Evolutionary conservation across 2,329 filamentous ascomycete species (phyloP).

Genomic region (Aspergillus spinulosporus): DNA sequence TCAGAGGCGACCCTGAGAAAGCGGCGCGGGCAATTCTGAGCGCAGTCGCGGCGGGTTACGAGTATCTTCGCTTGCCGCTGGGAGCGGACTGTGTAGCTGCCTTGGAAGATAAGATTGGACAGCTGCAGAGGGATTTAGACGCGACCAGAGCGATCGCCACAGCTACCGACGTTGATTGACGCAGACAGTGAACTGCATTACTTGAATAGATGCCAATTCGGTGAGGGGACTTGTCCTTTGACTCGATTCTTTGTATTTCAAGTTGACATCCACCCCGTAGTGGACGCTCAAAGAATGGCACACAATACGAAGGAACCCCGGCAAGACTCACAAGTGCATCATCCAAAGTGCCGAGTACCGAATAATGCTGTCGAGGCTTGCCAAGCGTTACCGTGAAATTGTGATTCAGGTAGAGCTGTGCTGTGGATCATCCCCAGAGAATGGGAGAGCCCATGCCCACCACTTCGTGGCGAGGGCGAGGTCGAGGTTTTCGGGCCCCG

Average conservation of each 20-base stretch:
- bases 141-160: background rate
- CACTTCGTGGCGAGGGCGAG: too few species aligned
- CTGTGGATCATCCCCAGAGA: too few species aligned
- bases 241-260: background rate
- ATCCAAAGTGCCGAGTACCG: too few species aligned
- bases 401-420: too few species aligned
- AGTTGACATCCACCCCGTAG: too few species aligned
- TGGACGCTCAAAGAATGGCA: too few species aligned
- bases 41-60: background rate
- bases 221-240: background rate
- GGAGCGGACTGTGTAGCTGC: slow-evolving; percentile 11
- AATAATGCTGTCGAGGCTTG: too few species aligned
- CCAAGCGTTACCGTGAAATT: too few species aligned
- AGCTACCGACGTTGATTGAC: slow-evolving; percentile 9
- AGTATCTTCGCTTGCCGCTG: slow-evolving; percentile 5
- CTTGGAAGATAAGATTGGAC: slow-evolving; percentile 9
- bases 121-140: slow-evolving; percentile 6
- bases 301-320: too few species aligned
- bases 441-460: too few species aligned
- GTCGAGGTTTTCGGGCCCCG: too few species aligned
- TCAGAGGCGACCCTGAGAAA: slow-evolving; percentile 6
- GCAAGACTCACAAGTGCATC: too few species aligned
- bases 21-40: background rate
- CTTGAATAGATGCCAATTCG: background rate
- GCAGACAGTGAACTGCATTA: background rate